Percentiles rank a stretch among this genome's conserved stretches.
These are phyloP conservation scores for Fusarium coffeatum DNA, from an alignment of 2,329 filamentous ascomycete species.

Conservation along the genomic window DNA sequence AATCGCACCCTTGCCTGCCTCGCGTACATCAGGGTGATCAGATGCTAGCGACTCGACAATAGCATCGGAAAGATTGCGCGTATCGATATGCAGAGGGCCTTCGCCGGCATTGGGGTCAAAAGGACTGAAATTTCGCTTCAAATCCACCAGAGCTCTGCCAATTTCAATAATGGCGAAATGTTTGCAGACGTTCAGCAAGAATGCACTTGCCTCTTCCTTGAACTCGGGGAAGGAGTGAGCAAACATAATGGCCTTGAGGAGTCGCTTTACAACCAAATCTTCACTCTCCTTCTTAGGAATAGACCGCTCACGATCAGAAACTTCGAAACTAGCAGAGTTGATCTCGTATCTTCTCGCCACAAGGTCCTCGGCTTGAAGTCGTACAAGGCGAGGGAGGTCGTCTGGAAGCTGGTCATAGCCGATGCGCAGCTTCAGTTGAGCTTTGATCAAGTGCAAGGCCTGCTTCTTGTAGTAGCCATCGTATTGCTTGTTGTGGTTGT, in stretches of 20 bases:
- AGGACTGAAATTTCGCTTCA: constrained; percentile 79
- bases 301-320: constrained; percentile 82
- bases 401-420: constrained; percentile 90
- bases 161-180: constrained; percentile 94
- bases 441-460: constrained; percentile 85
- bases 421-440: constrained; percentile 90
- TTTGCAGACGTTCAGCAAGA: constrained; percentile 83
- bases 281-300: constrained; percentile 88
- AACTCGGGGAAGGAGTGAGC: constrained; percentile 86
- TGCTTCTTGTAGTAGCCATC: constrained; percentile 94
- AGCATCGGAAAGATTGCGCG: constrained; percentile 86
- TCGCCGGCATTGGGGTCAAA: constrained; percentile 91
- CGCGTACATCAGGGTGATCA: constrained; percentile 81
- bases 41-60: constrained; percentile 91
- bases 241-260: constrained; percentile 90
- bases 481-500: constrained; percentile 66
- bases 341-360: constrained; percentile 76
- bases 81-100: constrained; percentile 87
- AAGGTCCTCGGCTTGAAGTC: constrained; percentile 90
- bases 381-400: constrained; percentile 84
- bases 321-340: constrained; percentile 76
- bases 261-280: constrained; percentile 82
- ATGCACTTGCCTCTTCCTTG: constrained; percentile 77
- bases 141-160: constrained; percentile 82
- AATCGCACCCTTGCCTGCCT: constrained; percentile 83